Evolutionary conservation across 495 filamentous ascomycete species (phyloP).

Genomic region (Rostrohypoxylon terebratum): DNA sequence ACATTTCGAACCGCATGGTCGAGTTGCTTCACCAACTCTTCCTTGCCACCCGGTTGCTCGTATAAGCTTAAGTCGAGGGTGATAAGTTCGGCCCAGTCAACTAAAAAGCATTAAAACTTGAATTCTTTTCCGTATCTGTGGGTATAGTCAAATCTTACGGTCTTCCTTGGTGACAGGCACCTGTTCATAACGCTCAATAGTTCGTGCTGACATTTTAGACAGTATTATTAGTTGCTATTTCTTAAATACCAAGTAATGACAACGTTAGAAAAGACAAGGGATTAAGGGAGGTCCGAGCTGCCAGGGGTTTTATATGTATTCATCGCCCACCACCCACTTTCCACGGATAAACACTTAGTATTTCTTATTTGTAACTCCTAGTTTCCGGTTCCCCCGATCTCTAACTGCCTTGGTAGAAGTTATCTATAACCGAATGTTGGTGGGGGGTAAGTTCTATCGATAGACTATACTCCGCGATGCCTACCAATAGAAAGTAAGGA

Average conservation of each 20-base stretch:
- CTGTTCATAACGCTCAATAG: constrained; percentile 61
- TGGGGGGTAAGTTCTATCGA: constrained; percentile 27
- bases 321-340: neutral
- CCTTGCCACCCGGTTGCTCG: constrained; percentile 64
- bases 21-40: constrained; percentile 65
- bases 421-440: neutral
- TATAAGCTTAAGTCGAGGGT: constrained; percentile 66
- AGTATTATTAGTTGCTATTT: neutral
- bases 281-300: neutral
- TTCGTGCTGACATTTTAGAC: constrained; percentile 55
- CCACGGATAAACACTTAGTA: neutral
- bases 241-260: constrained; percentile 5
- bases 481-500: constrained; percentile 31
- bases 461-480: constrained; percentile 32
- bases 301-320: constrained; percentile 27
- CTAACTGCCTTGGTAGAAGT: constrained; percentile 14
- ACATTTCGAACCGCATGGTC: constrained; percentile 68
- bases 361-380: constrained; percentile 35
- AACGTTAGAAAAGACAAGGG: neutral
- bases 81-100: constrained; percentile 68
- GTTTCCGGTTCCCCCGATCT: neutral
- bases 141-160: constrained; percentile 46
- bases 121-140: neutral
- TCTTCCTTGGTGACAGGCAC: constrained; percentile 62
- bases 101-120: constrained; percentile 34